Percentiles rank a stretch among this genome's conserved stretches.
Evolutionary conservation across 345 rosid species (phyloP).

Genomic region (Arabis hirsuta): DNA sequence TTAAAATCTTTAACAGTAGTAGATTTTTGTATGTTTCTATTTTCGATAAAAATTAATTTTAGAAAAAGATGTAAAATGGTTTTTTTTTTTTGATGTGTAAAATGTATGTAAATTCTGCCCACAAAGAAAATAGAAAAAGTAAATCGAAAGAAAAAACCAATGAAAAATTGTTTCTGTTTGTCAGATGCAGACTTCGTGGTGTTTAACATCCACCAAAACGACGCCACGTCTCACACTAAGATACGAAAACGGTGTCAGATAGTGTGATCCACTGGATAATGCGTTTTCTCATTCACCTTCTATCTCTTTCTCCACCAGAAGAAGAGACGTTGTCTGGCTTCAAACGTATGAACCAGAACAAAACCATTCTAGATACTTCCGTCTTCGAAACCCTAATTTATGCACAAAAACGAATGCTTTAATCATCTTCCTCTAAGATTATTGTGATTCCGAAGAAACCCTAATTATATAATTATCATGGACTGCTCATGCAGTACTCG

Average conservation of each 20-base stretch:
- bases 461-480: slow-evolving; percentile 23
- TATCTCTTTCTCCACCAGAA: slow-evolving; percentile 13
- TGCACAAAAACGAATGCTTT: slow-evolving; percentile 17
- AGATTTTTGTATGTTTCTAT: neutral
- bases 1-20: neutral
- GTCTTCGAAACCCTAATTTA: slow-evolving; percentile 21
- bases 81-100: too few species aligned
- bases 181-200: slow-evolving; percentile 24
- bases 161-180: too few species aligned
- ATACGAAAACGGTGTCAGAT: neutral
- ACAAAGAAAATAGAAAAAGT: too few species aligned
- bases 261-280: slow-evolving; percentile 12
- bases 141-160: too few species aligned
- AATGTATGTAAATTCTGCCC: too few species aligned
- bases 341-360: slow-evolving; percentile 41
- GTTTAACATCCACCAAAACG: neutral
- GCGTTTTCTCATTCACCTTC: neutral
- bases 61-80: neutral
- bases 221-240: neutral
- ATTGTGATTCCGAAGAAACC: slow-evolving; percentile 30
- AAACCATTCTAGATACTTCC: slow-evolving; percentile 31
- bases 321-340: slow-evolving; percentile 38
- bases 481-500: slow-evolving; percentile 44
- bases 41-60: neutral
- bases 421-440: neutral